phyloP scores from a whole-genome alignment of 306 rosid genomes.

The Potentilla sterilis region DNA sequence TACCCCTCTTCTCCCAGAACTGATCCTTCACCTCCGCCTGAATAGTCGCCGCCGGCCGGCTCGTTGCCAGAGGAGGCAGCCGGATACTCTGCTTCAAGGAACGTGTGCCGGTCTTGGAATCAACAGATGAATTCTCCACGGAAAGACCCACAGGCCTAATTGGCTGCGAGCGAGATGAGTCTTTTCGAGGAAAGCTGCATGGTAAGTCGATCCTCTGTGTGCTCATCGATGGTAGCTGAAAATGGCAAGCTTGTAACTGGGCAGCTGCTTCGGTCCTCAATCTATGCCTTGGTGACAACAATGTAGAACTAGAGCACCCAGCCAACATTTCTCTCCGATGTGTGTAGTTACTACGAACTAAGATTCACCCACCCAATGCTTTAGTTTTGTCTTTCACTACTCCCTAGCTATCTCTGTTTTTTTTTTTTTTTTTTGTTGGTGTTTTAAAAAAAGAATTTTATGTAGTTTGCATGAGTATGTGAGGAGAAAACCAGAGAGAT shows the following conservation, averaged over 20 bases:
- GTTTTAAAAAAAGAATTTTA: not conserved
- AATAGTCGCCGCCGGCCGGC: slow-evolving; percentile 22
- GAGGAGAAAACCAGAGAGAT: slow-evolving; percentile 42
- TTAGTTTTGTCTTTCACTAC: slow-evolving; percentile 26
- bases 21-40: slow-evolving; percentile 43
- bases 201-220: slow-evolving; percentile 95
- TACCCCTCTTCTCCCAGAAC: slow-evolving; percentile 51
- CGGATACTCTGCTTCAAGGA: slow-evolving; percentile 81
- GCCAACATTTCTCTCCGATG: slow-evolving; percentile 90
- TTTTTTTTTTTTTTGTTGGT: slow-evolving; percentile 13
- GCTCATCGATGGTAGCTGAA: slow-evolving; percentile 88
- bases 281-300: slow-evolving; percentile 98
- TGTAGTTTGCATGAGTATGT: slow-evolving; percentile 19
- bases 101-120: slow-evolving; percentile 47
- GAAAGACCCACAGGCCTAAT: slow-evolving; percentile 68
- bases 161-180: slow-evolving; percentile 60
- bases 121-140: slow-evolving; percentile 54
- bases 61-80: slow-evolving; percentile 69
- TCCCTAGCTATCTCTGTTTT: slow-evolving; percentile 36
- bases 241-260: slow-evolving; percentile 91
- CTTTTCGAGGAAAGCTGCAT: slow-evolving; percentile 70
- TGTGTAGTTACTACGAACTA: slow-evolving; percentile 8
- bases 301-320: slow-evolving; percentile 98
- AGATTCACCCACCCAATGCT: slow-evolving; percentile 52
- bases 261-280: slow-evolving; percentile 87